Percentiles rank a stretch among this genome's conserved stretches.
These are phyloP conservation scores for Amyloporia xantha DNA, from an alignment of 768 basidiomycete species.

Conservation along the genomic window DNA sequence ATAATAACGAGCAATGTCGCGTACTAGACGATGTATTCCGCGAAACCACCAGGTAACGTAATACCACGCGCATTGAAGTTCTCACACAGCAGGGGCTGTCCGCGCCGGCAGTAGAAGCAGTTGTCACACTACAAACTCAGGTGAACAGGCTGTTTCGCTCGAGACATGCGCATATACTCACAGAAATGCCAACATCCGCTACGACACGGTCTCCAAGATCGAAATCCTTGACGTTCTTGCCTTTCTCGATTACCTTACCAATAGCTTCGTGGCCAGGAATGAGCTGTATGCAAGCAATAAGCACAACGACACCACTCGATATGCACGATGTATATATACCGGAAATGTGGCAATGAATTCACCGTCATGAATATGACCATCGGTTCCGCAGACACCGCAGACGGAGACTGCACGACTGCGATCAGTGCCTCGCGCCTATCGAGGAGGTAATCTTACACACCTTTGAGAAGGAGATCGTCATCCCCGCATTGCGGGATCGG, in stretches of 20 bases:
- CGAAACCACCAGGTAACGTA: slow-evolving; percentile 80
- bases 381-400: slow-evolving; percentile 58
- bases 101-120: slow-evolving; percentile 86
- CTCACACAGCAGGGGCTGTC: slow-evolving; percentile 76
- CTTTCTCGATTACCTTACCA: slow-evolving; percentile 65
- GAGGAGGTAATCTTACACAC: slow-evolving; percentile 23
- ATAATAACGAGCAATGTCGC: slow-evolving; percentile 20
- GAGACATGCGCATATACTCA: slow-evolving; percentile 26
- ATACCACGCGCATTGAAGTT: slow-evolving; percentile 79
- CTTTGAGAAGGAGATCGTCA: slow-evolving; percentile 73
- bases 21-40: slow-evolving; percentile 83
- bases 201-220: slow-evolving; percentile 76
- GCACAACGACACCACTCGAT: neutral
- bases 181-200: slow-evolving; percentile 72
- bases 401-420: slow-evolving; percentile 14
- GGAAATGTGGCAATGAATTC: slow-evolving; percentile 69
- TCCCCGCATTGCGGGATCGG: slow-evolving; percentile 62
- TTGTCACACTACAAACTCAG: slow-evolving; percentile 52
- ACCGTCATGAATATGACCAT: slow-evolving; percentile 55
- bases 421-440: neutral
- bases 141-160: slow-evolving; percentile 1
- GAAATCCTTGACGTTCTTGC: slow-evolving; percentile 78
- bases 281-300: slow-evolving; percentile 31
- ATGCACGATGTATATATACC: slow-evolving; percentile 28
- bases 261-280: slow-evolving; percentile 76